Evolutionary conservation across 2,329 filamentous ascomycete genomes (phyloP).

Genomic region (Monosporascus sp.): DNA sequence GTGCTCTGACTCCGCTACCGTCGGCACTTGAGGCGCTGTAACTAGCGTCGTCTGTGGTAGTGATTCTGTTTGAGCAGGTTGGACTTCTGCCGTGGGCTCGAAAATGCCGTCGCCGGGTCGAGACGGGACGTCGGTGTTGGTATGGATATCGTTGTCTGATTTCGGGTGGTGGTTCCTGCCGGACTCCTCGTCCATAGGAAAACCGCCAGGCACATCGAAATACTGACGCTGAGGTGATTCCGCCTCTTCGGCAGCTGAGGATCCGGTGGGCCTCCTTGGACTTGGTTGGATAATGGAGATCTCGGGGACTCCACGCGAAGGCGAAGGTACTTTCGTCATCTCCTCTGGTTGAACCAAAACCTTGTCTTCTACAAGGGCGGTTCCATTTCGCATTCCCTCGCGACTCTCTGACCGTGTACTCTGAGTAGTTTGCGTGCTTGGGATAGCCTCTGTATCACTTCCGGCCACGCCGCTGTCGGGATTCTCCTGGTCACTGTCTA

Average conservation of each 20-base stretch:
- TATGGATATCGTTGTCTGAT: neutral
- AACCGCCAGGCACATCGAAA: conserved; percentile 56
- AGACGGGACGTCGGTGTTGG: neutral
- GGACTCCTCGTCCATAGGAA: conserved; percentile 39
- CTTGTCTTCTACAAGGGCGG: conserved; percentile 10
- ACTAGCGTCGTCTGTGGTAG: conserved; percentile 25
- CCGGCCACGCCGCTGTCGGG: conserved; percentile 8
- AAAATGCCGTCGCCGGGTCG: conserved; percentile 12
- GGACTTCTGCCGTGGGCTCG: conserved; percentile 18
- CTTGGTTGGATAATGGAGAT: conserved; percentile 43
- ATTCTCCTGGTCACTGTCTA: conserved; percentile 33
- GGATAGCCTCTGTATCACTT: conserved; percentile 12
- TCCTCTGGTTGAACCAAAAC: conserved; percentile 4
- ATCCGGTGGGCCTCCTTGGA: conserved; percentile 24
- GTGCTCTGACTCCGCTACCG: conserved; percentile 25
- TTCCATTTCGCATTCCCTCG: conserved; percentile 8
- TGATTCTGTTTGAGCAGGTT: conserved; percentile 7
- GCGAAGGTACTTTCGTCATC: neutral
- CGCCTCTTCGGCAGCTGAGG: neutral
- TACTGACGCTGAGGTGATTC: conserved; percentile 19
- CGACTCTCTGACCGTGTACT: conserved; percentile 14
- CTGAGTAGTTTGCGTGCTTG: conserved; percentile 13
- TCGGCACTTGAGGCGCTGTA: conserved; percentile 23
- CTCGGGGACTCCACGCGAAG: conserved; percentile 29
- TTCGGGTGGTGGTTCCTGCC: conserved; percentile 4